Percentiles rank a stretch among this genome's conserved stretches.
Conservation (phyloP, 306 rosid genomes). For the Erythrophleum fordii region DNA sequence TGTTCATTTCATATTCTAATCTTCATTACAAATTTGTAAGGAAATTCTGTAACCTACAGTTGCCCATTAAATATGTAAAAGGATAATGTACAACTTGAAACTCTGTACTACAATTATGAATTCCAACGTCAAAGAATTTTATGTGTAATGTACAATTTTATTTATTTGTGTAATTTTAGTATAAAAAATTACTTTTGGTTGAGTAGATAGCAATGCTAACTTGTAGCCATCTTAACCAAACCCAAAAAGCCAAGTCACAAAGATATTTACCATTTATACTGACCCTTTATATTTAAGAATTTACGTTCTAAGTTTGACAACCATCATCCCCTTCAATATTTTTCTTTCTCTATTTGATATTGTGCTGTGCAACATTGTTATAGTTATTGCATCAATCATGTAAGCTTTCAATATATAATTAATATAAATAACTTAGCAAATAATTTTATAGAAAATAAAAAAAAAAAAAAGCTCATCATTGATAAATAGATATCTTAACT, state of each 20-base stretch:
- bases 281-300: not conserved
- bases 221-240: not conserved
- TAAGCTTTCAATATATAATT: not conserved
- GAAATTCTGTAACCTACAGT: not conserved
- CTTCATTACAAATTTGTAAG: not conserved
- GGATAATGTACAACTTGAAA: not conserved
- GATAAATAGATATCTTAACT: too few relatives aligned
- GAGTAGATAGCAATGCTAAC: not conserved
- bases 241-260: not conserved
- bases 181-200: not conserved
- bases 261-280: not conserved
- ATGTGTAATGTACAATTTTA: not conserved
- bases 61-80: not conserved
- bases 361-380: not conserved
- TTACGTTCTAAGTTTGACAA: not conserved
- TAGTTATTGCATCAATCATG: not conserved
- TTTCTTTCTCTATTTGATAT: not conserved
- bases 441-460: too few relatives aligned
- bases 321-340: not conserved
- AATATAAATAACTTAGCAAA: not conserved
- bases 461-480: too few relatives aligned
- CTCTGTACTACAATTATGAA: conserved; percentile 1
- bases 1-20: not conserved
- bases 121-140: not conserved
- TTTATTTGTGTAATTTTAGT: not conserved